Conservation (phyloP, 805 yeast genomes). For the Danielia oregonensis region DNA sequence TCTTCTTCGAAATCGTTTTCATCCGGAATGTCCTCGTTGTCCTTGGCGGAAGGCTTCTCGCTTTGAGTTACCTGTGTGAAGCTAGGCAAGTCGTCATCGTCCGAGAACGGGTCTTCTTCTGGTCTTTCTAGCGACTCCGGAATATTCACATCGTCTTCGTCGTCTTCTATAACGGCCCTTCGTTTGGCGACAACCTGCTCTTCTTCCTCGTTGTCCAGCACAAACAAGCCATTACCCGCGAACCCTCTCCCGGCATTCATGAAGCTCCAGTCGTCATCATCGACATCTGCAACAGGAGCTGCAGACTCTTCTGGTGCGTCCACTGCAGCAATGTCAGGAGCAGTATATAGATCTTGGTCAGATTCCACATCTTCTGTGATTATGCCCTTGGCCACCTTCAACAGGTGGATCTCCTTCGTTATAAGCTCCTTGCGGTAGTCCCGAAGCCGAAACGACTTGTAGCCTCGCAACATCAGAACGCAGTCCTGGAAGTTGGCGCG, state of each 20-base stretch:
- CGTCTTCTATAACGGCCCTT: too few species aligned
- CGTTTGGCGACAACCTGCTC: background rate
- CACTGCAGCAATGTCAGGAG: constrained; percentile 4
- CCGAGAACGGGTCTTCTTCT: constrained; percentile 14
- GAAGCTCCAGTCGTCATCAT: constrained; percentile 18
- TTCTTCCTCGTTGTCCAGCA: constrained; percentile 30
- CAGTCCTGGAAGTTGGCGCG: constrained; percentile 17
- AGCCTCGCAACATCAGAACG: constrained; percentile 11
- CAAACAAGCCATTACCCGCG: constrained; percentile 27
- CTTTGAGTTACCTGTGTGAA: background rate
- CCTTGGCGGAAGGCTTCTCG: background rate
- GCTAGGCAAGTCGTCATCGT: background rate
- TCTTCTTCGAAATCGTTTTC: constrained; percentile 13
- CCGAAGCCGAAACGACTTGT: constrained; percentile 10
- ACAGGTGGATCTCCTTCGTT: constrained; percentile 12
- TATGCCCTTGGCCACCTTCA: constrained; percentile 17
- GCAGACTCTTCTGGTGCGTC: constrained; percentile 7
- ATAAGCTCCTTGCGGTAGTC: constrained; percentile 14
- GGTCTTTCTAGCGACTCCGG: background rate
- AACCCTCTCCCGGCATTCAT: constrained; percentile 9
- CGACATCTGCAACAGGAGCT: background rate
- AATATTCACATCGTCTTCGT: background rate
- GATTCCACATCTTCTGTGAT: constrained; percentile 10
- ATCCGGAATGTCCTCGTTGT: constrained; percentile 5
- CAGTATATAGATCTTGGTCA: constrained; percentile 8